Conservation (phyloP, 1,284 basidiomycete genomes). For the Gastroboletus turbinatus region DNA sequence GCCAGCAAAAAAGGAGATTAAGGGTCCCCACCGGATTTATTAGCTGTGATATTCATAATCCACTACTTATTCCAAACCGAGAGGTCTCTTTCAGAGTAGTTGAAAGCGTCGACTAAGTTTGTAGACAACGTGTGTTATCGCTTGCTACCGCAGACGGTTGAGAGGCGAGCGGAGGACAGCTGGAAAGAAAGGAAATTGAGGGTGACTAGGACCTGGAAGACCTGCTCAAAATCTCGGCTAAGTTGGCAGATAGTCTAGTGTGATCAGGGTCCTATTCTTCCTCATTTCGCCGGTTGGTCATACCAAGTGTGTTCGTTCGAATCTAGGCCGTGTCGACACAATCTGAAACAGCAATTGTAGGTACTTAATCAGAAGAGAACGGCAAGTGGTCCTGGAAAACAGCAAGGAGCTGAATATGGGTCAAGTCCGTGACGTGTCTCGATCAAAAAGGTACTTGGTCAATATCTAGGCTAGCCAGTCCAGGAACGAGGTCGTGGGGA, state of each 20-base stretch:
- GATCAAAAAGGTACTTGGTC: slow-evolving; percentile 9
- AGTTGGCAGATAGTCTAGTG: background rate
- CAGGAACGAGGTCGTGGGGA: slow-evolving; percentile 13
- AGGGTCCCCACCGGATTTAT: background rate
- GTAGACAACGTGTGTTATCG: background rate
- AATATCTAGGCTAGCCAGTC: slow-evolving; percentile 1
- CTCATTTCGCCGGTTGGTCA: slow-evolving; percentile 10
- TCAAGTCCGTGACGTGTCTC: slow-evolving; percentile 9
- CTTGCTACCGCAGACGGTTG: background rate
- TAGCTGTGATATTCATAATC: too few species aligned
- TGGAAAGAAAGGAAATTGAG: background rate
- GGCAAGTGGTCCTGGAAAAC: slow-evolving; percentile 8
- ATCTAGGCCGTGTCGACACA: slow-evolving; percentile 8
- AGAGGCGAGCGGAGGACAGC: too few species aligned
- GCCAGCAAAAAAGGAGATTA: background rate
- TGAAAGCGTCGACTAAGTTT: background rate
- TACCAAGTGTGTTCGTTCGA: slow-evolving; percentile 5
- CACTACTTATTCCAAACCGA: background rate
- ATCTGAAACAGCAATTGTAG: slow-evolving; percentile 12
- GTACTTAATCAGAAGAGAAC: slow-evolving; percentile 9
- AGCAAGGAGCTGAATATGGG: background rate
- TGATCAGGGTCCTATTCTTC: background rate
- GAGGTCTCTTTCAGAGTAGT: background rate
- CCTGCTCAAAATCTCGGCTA: background rate
- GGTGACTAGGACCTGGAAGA: background rate